Percentiles rank a stretch among this genome's conserved stretches.
Conservation (phyloP, 441 rosid species). For the Daphne laureola region DNA sequence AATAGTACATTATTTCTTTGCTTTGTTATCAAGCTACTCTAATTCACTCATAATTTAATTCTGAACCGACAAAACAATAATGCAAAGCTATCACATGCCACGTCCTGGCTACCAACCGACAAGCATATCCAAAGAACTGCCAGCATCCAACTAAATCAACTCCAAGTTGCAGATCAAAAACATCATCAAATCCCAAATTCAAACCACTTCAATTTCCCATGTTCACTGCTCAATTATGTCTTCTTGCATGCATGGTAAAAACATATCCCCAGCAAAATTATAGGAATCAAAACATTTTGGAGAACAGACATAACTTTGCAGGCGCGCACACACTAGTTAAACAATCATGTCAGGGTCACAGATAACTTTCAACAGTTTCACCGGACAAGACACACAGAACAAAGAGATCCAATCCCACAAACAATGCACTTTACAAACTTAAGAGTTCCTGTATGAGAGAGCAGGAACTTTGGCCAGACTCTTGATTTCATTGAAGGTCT, state of each 20-base stretch:
- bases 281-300: background rate
- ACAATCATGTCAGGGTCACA: slow-evolving; percentile 15
- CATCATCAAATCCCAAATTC: background rate
- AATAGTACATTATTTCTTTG: too few relatives aligned
- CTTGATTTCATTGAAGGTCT: slow-evolving; percentile 17
- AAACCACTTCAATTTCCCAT: background rate
- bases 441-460: slow-evolving; percentile 12
- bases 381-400: slow-evolving; percentile 21
- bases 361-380: slow-evolving; percentile 14
- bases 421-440: slow-evolving; percentile 39
- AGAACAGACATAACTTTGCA: background rate
- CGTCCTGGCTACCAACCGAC: slow-evolving; percentile 28
- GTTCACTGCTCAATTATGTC: background rate
- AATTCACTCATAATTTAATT: slow-evolving; percentile 1
- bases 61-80: slow-evolving; percentile 16
- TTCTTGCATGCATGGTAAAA: background rate
- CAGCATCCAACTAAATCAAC: slow-evolving; percentile 17
- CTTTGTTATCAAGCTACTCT: too few relatives aligned
- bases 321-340: slow-evolving; percentile 5
- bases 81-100: slow-evolving; percentile 15
- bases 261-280: background rate
- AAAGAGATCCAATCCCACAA: slow-evolving; percentile 14
- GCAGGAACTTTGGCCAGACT: slow-evolving; percentile 22
- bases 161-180: slow-evolving; percentile 19
- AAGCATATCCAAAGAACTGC: slow-evolving; percentile 21